Base-by-base conservation (phyloP, 176 grass and related monocot species). In the Carex scoparia region DNA sequence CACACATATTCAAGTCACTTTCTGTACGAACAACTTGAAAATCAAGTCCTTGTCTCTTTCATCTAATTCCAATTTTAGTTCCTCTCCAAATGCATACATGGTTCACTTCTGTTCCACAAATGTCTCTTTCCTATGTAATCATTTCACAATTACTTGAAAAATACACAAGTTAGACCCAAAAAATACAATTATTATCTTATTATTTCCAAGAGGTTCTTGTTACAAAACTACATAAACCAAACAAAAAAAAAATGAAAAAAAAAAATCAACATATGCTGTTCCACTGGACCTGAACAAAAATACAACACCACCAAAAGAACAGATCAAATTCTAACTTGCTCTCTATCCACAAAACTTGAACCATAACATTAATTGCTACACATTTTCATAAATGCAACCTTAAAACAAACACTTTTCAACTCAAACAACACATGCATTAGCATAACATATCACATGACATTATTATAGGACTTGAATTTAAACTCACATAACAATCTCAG, bases 401-500 rank as follows among this genome's bases (percentile, higher is more conserved):
- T 9, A 82, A 82, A 82, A 13, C 28, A 79, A 35, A 79, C 57
- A 64, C 31, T 64, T 28, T 15, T 4, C 57, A 28, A 82, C 12
- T 65, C 33, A 82, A 65, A 65, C 35, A 82, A 28, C 12, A 60
- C 4, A 18, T n/a, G 28, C 53, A 82, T 51, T 30, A 7, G 54
- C 74, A 55, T 28, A 79, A 58, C 48, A 13, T 51, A 61, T 28
- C 48, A 40, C 23, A 65, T 32, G 42, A 64, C 35, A 82, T 48
- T 48, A 16, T 44, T 65, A 65, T 48, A 81, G 65, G 27, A 1
- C 51, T 63, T 70, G 77, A 69, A 67, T 72, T 78, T 57, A 48
- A 83, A 63, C 48, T 98, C 92, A 98, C 95, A 98, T 94, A 80
- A 98, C 95, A 56, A 98, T 94, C 87, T 98, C 92, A 44, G 95